phyloP scores from a whole-genome alignment of 805 yeast genomes.

The Candida dajiaensis region DNA sequence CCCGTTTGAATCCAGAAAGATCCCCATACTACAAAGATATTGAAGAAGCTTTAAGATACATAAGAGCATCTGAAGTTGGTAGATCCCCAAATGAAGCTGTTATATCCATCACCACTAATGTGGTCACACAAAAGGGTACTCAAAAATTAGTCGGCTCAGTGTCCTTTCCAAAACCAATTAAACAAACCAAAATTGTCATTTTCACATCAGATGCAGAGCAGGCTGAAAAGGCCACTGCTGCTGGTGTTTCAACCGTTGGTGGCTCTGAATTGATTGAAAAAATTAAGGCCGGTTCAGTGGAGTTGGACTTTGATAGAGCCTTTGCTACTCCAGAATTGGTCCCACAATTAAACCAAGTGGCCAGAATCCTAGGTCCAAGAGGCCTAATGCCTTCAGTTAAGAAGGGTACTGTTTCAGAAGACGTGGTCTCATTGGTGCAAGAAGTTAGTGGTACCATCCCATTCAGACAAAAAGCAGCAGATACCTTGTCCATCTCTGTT shows the following conservation, averaged over 20 bases:
- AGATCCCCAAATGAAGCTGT: slow-evolving; percentile 67
- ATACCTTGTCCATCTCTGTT: slow-evolving; percentile 57
- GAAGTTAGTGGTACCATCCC: slow-evolving; percentile 62
- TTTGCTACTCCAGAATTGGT: slow-evolving; percentile 83
- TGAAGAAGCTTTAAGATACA: slow-evolving; percentile 64
- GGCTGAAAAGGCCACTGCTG: slow-evolving; percentile 43
- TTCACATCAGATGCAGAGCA: slow-evolving; percentile 55
- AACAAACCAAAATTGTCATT: slow-evolving; percentile 58
- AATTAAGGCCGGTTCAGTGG: slow-evolving; percentile 42
- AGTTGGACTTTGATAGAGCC: slow-evolving; percentile 62
- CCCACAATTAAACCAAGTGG: slow-evolving; percentile 56
- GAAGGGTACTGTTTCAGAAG: slow-evolving; percentile 79
- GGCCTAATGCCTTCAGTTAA: slow-evolving; percentile 86
- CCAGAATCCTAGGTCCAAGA: slow-evolving; percentile 80
- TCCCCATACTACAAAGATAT: slow-evolving; percentile 67
- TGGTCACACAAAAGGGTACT: slow-evolving; percentile 73
- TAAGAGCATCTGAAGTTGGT: slow-evolving; percentile 91
- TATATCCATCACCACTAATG: slow-evolving; percentile 54
- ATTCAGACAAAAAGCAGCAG: slow-evolving; percentile 66
- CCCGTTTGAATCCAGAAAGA: slow-evolving; percentile 38
- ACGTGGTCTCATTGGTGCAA: slow-evolving; percentile 47
- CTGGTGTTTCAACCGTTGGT: slow-evolving; percentile 66
- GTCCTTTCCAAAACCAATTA: slow-evolving; percentile 66
- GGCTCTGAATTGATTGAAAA: slow-evolving; percentile 63
- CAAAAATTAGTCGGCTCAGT: slow-evolving; percentile 69